These are phyloP conservation scores for Polygonum maritimum DNA, from an alignment of 148 eudicot genomes.

Conservation along the genomic window DNA sequence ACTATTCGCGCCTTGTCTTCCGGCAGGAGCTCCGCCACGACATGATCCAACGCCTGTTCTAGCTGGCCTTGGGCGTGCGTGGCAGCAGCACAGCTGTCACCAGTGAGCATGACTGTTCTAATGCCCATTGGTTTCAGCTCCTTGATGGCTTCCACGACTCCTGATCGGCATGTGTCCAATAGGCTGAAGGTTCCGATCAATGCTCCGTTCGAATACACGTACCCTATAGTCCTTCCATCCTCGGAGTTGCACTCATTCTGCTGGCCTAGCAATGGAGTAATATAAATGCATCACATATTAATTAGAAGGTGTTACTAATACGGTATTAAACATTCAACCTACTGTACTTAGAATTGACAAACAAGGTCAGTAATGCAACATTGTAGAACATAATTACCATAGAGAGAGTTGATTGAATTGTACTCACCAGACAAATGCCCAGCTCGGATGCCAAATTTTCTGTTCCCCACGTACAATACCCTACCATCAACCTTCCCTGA, in stretches of 20 bases:
- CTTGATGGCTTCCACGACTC: constrained; percentile 56
- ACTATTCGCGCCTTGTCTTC: constrained; percentile 67
- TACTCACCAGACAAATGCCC: constrained; percentile 23
- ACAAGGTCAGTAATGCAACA: background rate
- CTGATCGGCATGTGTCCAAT: constrained; percentile 67
- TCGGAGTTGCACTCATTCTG: constrained; percentile 20
- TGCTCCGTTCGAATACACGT: constrained; percentile 41
- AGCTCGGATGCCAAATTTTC: constrained; percentile 27
- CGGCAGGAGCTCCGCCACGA: constrained; percentile 74
- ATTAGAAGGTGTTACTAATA: background rate
- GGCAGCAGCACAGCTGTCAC: constrained; percentile 75
- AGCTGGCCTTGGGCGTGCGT: constrained; percentile 65
- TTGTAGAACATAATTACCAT: background rate
- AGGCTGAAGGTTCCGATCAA: constrained; percentile 59
- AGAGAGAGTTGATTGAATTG: background rate
- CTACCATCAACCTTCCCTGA: constrained; percentile 34
- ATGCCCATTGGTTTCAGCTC: constrained; percentile 71
- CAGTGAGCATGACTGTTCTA: constrained; percentile 72
- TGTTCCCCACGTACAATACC: constrained; percentile 32
- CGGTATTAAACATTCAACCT: background rate
- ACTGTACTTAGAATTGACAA: too few relatives aligned
- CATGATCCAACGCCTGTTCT: constrained; percentile 40
- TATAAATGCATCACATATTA: background rate
- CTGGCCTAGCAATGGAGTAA: constrained; percentile 11
- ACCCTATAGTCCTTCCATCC: constrained; percentile 58